A percentile compares a stretch with the other conserved stretches of the same genome.
Conservation (phyloP, 257 asterid species). For the Mitragyna speciosa region DNA sequence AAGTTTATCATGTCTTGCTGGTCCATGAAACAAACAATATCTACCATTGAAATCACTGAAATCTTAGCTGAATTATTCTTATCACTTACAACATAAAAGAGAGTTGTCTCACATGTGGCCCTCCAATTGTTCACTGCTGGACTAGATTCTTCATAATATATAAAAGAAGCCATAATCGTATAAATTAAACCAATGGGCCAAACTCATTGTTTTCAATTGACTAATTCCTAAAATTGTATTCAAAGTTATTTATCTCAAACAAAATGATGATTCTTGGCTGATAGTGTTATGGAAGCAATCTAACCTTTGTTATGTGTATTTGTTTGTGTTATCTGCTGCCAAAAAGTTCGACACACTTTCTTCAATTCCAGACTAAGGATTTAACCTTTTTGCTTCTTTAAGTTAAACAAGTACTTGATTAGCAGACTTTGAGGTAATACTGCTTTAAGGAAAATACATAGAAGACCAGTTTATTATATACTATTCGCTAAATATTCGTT, state of each 20-base stretch:
- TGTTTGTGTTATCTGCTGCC: neutral
- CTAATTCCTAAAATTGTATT: neutral
- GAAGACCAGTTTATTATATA: too few species aligned
- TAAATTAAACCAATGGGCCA: neutral
- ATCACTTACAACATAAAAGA: neutral
- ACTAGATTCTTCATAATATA: constrained; percentile 4
- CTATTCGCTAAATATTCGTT: too few species aligned
- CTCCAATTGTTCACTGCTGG: neutral
- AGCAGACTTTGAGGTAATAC: neutral
- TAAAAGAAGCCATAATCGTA: neutral
- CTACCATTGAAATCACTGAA: neutral
- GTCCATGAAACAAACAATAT: neutral
- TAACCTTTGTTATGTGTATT: neutral
- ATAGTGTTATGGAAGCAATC: neutral
- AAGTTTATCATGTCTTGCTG: neutral
- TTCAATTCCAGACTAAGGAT: neutral
- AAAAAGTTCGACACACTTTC: neutral
- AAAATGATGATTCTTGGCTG: neutral
- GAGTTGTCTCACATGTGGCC: constrained; percentile 1
- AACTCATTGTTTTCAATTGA: constrained; percentile 1
- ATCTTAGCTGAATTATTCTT: neutral
- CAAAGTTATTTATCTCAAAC: neutral
- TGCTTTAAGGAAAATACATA: neutral
- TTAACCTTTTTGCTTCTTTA: neutral
- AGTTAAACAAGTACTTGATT: neutral